phyloP scores from a whole-genome alignment of 441 rosid species.

The Biscutella auriculata region DNA sequence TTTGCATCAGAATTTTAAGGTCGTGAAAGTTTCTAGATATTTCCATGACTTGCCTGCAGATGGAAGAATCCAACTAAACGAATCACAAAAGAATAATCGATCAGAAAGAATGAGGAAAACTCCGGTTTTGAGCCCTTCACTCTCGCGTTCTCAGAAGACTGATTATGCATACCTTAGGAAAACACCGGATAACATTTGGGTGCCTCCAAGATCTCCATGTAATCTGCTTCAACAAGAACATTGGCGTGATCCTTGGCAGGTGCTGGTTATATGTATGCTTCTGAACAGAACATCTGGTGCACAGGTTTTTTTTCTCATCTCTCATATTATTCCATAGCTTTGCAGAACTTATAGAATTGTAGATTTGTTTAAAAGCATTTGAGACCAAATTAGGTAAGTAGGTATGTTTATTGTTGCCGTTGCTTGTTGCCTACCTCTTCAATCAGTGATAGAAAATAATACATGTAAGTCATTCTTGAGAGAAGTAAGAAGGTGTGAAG shows the following conservation, averaged over 20 bases:
- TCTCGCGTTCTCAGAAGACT: constrained; percentile 27
- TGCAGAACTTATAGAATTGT: background rate
- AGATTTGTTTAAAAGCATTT: too few species aligned
- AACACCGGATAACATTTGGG: constrained; percentile 39
- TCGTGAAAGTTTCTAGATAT: constrained; percentile 29
- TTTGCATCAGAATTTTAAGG: background rate
- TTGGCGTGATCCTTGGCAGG: constrained; percentile 66
- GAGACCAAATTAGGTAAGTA: background rate
- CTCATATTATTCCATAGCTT: background rate
- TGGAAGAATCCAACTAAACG: constrained; percentile 1
- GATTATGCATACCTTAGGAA: constrained; percentile 52
- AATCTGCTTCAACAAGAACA: constrained; percentile 57
- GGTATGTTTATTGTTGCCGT: background rate
- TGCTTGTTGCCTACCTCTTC: background rate
- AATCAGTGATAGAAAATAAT: background rate
- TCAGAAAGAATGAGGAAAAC: constrained; percentile 14
- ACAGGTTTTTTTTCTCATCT: constrained; percentile 32
- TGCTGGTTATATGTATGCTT: constrained; percentile 68
- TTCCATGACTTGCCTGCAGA: constrained; percentile 8
- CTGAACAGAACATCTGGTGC: constrained; percentile 55
- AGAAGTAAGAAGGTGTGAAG: background rate
- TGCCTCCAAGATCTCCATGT: constrained; percentile 45
- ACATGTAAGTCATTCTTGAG: background rate
- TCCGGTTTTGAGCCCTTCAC: constrained; percentile 9
- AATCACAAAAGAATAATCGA: background rate